These are phyloP conservation scores for Candida glucosophila DNA, from an alignment of 1,139 yeast species.

Conservation along the genomic window DNA sequence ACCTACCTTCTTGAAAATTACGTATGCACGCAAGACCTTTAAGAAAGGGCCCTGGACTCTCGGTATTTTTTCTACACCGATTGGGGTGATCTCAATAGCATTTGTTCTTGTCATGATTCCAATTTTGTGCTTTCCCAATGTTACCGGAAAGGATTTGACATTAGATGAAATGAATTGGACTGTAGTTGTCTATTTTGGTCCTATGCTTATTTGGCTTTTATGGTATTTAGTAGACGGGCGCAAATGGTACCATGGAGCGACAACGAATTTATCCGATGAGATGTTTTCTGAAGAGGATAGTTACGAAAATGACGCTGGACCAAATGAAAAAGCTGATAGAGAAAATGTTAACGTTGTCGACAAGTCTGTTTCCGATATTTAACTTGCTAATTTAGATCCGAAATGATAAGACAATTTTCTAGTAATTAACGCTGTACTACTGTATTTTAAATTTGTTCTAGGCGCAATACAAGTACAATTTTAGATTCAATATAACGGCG, in stretches of 20 bases:
- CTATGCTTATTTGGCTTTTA: constrained; percentile 41
- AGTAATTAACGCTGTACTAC: too few relatives aligned
- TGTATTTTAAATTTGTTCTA: too few relatives aligned
- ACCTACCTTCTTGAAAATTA: constrained; percentile 55
- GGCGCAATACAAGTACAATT: too few relatives aligned
- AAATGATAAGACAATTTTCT: too few relatives aligned
- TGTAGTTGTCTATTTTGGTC: constrained; percentile 57
- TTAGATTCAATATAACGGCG: too few relatives aligned
- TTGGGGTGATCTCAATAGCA: constrained; percentile 32
- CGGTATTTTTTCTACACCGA: constrained; percentile 45
- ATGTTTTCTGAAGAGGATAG: too few relatives aligned
- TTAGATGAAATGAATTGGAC: constrained; percentile 64
- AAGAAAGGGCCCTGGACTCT: constrained; percentile 65
- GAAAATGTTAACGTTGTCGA: too few relatives aligned
- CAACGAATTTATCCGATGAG: constrained; percentile 43
- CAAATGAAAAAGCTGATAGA: too few relatives aligned
- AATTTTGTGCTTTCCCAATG: constrained; percentile 56
- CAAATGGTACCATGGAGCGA: constrained; percentile 64
- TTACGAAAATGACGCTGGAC: too few relatives aligned
- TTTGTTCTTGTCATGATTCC: constrained; percentile 59
- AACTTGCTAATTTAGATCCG: too few relatives aligned
- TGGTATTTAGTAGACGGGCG: constrained; percentile 55
- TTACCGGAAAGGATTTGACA: constrained; percentile 39
- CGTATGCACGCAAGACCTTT: constrained; percentile 47
- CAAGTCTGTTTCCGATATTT: too few relatives aligned